Conservation (phyloP, 1,139 yeast genomes). For the Diutina ranongensis region DNA sequence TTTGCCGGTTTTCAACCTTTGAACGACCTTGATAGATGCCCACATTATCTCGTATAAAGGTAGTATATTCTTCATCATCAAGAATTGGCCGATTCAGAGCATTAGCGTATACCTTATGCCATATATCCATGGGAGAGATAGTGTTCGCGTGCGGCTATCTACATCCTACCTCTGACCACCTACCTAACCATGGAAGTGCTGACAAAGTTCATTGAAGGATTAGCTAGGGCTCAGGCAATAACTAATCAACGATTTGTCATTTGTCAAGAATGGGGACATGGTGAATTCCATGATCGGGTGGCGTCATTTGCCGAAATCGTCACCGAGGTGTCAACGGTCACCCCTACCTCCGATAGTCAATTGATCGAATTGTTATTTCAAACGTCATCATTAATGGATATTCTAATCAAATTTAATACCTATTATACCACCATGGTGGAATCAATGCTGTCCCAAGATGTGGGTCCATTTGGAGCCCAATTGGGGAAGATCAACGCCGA, state of each 20-base stretch:
- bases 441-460: background rate
- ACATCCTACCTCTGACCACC: background rate
- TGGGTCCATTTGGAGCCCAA: conserved; percentile 7
- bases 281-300: background rate
- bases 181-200: background rate
- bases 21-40: conserved; percentile 65
- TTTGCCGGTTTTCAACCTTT: conserved; percentile 53
- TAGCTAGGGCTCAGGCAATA: background rate
- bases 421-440: background rate
- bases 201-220: background rate
- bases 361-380: background rate
- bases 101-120: conserved; percentile 30
- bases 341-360: background rate
- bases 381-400: background rate
- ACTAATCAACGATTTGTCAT: background rate
- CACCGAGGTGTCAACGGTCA: background rate
- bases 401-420: background rate
- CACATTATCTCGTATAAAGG: conserved; percentile 40
- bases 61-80: conserved; percentile 25
- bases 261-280: background rate
- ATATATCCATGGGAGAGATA: conserved; percentile 11
- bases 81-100: conserved; percentile 38
- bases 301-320: background rate
- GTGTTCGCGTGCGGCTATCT: too few relatives aligned
- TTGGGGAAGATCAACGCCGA: conserved; percentile 11